Percentiles rank a stretch among this genome's conserved stretches.
Conservation (phyloP, 2,329 filamentous ascomycete species). For the Verticillium dahliae region DNA sequence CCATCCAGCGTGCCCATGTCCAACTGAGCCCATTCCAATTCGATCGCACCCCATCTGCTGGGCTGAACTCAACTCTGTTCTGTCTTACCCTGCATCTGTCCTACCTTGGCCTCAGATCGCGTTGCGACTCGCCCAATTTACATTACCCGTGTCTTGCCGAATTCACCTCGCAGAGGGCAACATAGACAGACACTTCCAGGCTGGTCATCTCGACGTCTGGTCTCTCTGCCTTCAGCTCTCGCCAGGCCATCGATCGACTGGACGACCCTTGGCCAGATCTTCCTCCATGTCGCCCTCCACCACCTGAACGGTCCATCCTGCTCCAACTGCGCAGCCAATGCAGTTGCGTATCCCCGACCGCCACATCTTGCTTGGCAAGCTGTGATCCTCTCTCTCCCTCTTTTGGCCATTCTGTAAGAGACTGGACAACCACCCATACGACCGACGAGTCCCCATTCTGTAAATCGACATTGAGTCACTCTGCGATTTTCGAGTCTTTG, state of each 20-base stretch:
- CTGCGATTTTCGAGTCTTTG: background rate
- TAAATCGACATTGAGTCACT: background rate
- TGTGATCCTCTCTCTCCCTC: background rate
- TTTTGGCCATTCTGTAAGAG: background rate
- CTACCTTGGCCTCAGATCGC: background rate
- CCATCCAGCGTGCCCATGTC: background rate
- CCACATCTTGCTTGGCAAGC: conserved; percentile 3
- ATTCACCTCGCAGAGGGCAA: background rate
- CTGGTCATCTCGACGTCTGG: background rate
- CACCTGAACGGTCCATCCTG: background rate
- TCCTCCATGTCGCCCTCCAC: conserved; percentile 3
- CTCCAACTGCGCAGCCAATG: conserved; percentile 2
- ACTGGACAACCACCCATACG: background rate
- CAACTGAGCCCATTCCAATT: background rate
- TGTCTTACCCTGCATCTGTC: background rate
- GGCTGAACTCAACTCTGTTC: background rate
- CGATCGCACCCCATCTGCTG: background rate
- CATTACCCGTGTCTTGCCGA: background rate
- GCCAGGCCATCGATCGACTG: background rate
- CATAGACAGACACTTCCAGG: too few relatives aligned
- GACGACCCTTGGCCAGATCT: background rate
- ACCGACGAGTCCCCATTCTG: background rate
- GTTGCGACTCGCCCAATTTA: background rate
- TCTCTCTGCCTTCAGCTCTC: background rate
- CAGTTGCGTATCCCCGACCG: conserved; percentile 1